These are phyloP conservation scores for Sporobolomyces pararoseus DNA, from an alignment of 768 basidiomycete genomes.

Conservation along the genomic window DNA sequence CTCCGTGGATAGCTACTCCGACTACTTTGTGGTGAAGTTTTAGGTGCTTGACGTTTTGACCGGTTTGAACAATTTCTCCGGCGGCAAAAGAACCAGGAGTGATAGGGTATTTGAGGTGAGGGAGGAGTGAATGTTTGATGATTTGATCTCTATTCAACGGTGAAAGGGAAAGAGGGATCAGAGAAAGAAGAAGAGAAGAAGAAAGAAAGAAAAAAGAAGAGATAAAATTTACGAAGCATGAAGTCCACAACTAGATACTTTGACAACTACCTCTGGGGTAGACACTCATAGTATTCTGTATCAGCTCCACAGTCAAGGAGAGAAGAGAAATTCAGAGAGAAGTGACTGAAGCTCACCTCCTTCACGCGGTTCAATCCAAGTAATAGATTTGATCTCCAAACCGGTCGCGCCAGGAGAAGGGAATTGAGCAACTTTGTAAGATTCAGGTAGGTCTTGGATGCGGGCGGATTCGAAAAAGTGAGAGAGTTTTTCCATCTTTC, in stretches of 20 bases:
- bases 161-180: too few relatives aligned
- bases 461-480: slow-evolving; percentile 9
- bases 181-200: too few relatives aligned
- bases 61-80: slow-evolving; percentile 1
- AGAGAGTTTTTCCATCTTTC: slow-evolving; percentile 6
- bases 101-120: slow-evolving; percentile 14
- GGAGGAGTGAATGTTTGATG: not conserved
- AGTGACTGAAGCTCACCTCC: not conserved
- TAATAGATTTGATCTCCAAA: not conserved
- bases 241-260: not conserved
- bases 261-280: slow-evolving; percentile 4
- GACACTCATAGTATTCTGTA: not conserved
- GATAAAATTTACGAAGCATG: too few relatives aligned
- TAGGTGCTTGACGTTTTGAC: not conserved
- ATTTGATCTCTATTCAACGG: not conserved
- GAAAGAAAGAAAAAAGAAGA: too few relatives aligned
- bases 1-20: not conserved
- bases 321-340: too few relatives aligned
- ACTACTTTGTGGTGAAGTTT: not conserved
- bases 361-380: slow-evolving; percentile 3
- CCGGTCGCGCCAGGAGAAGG: not conserved
- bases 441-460: not conserved
- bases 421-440: slow-evolving; percentile 9
- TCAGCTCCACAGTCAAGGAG: too few relatives aligned
- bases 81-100: not conserved